These are phyloP conservation scores for Diaporthe vexans DNA, from an alignment of 2,329 filamentous ascomycete species.

Conservation along the genomic window DNA sequence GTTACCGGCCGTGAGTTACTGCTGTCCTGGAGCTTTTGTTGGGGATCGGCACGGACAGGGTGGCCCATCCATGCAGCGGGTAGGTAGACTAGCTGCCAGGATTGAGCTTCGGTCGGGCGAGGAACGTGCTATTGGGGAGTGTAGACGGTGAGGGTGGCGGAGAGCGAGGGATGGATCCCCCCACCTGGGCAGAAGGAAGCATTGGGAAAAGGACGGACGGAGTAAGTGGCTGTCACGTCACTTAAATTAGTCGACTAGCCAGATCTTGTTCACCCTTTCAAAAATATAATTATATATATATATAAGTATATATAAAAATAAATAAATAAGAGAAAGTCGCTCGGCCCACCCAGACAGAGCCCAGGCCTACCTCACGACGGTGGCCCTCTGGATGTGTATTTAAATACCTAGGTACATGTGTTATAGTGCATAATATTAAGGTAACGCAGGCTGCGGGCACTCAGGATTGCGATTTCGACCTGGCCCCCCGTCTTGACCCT, in stretches of 20 bases:
- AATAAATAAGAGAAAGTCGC: background rate
- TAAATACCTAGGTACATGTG: too few species aligned
- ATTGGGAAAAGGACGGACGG: too few species aligned
- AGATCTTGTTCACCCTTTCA: background rate
- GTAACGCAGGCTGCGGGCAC: background rate
- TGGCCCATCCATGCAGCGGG: too few species aligned
- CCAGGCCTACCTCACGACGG: background rate
- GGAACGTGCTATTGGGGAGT: background rate
- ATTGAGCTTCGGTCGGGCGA: constrained; percentile 18
- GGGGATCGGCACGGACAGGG: constrained; percentile 2
- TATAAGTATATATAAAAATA: too few species aligned
- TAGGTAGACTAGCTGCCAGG: background rate
- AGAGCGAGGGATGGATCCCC: background rate
- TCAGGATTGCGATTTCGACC: background rate
- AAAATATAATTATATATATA: too few species aligned
- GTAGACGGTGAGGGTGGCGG: background rate
- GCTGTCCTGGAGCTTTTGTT: constrained; percentile 1
- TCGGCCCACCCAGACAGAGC: background rate
- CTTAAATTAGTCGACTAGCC: background rate
- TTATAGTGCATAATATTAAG: background rate
- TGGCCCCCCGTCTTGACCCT: background rate
- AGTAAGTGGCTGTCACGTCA: background rate
- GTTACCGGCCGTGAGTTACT: background rate
- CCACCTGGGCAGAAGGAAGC: background rate
- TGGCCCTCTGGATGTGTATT: constrained; percentile 3